Evolutionary conservation across 2,329 filamentous ascomycete species (phyloP).

Genomic region (Phaeomoniella chlamydospora): DNA sequence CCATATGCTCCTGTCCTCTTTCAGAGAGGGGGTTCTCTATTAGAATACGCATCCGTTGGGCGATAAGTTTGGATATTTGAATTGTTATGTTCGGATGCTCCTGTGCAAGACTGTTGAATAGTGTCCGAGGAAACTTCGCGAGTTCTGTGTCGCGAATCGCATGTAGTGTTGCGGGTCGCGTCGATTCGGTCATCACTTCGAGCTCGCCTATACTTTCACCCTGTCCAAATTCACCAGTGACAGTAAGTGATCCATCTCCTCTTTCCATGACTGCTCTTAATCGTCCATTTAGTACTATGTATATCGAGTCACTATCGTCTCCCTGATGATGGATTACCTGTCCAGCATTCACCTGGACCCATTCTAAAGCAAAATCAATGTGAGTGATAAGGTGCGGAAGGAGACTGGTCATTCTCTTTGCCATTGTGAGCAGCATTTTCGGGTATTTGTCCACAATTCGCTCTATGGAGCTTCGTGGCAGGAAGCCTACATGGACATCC

Average conservation of each 20-base stretch:
- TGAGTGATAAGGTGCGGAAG: constrained; percentile 82
- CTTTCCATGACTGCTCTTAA: constrained; percentile 72
- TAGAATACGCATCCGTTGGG: constrained; percentile 78
- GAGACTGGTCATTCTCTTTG: constrained; percentile 80
- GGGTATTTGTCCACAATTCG: constrained; percentile 87
- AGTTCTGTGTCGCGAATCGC: constrained; percentile 94
- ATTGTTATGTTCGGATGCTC: constrained; percentile 98
- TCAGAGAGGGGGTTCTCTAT: constrained; percentile 67
- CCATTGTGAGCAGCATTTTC: constrained; percentile 85
- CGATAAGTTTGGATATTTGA: constrained; percentile 97
- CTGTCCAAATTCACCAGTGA: constrained; percentile 86
- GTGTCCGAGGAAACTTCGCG: constrained; percentile 84
- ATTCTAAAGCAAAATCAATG: constrained; percentile 96
- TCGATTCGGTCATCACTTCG: constrained; percentile 90
- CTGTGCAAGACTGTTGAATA: constrained; percentile 95
- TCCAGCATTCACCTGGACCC: constrained; percentile 91
- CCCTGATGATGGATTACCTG: constrained; percentile 88
- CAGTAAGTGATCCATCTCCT: constrained; percentile 66
- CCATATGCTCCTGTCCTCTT: constrained; percentile 47
- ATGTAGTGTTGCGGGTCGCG: constrained; percentile 78
- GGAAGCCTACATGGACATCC: constrained; percentile 92
- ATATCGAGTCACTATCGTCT: constrained; percentile 96
- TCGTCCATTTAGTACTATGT: constrained; percentile 90
- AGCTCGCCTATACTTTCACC: constrained; percentile 95
- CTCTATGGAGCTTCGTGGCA: constrained; percentile 73